Percentiles rank a stretch among this genome's conserved stretches.
These are phyloP conservation scores for Dipodascus albidus DNA, from an alignment of 805 yeast species.

Conservation along the genomic window DNA sequence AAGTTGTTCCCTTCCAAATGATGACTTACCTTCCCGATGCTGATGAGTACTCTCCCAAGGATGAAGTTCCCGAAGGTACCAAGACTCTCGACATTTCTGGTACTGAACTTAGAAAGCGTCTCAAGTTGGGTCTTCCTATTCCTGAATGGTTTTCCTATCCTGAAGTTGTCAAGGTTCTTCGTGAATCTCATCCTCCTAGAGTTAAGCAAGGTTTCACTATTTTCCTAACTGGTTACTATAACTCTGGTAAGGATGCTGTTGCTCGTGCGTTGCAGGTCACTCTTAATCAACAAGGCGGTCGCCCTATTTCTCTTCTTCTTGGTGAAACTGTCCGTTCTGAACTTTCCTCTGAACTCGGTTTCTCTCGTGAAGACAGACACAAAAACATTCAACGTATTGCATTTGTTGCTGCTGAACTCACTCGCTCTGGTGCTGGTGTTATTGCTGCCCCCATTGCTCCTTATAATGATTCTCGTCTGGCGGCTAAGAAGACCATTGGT, in stretches of 20 bases:
- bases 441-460: constrained; percentile 51
- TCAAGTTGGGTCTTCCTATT: constrained; percentile 75
- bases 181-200: constrained; percentile 92
- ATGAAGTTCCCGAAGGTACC: constrained; percentile 68
- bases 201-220: constrained; percentile 79
- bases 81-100: constrained; percentile 89
- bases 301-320: constrained; percentile 56
- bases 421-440: constrained; percentile 87
- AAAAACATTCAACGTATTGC: constrained; percentile 38
- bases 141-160: constrained; percentile 98
- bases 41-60: constrained; percentile 91
- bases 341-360: constrained; percentile 31
- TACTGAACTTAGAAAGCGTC: constrained; percentile 81
- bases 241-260: constrained; percentile 51
- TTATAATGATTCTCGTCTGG: constrained; percentile 31
- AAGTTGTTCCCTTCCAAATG: constrained; percentile 93
- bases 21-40: constrained; percentile 93
- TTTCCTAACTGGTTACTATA: constrained; percentile 47
- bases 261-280: constrained; percentile 82
- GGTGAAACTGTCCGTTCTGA: constrained; percentile 32
- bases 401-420: constrained; percentile 61
- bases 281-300: constrained; percentile 81
- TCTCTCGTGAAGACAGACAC: constrained; percentile 28
- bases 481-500: constrained; percentile 33
- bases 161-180: constrained; percentile 81